A percentile compares a stretch with the other conserved stretches of the same genome.
phyloP scores from a whole-genome alignment of 1,284 basidiomycete genomes.

The Apiotrichum porosum region DNA sequence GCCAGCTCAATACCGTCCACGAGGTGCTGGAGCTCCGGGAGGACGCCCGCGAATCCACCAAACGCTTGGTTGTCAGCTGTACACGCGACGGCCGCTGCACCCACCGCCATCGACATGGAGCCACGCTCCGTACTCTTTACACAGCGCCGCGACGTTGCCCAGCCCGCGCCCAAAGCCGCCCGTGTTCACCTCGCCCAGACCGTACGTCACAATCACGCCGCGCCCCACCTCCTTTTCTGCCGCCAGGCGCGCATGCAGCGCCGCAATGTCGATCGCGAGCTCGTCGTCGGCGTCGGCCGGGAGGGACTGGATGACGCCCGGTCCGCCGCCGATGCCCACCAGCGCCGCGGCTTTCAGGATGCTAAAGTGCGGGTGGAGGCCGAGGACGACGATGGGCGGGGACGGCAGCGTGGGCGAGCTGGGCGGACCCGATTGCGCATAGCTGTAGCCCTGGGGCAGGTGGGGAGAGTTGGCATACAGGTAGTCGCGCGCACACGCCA shows the following conservation, averaged over 20 bases:
- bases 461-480: constrained; percentile 13
- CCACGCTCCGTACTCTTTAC: constrained; percentile 50
- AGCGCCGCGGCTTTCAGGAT: constrained; percentile 52
- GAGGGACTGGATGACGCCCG: constrained; percentile 44
- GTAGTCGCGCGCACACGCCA: constrained; percentile 48
- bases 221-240: constrained; percentile 29
- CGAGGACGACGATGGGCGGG: constrained; percentile 49
- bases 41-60: constrained; percentile 50
- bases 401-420: constrained; percentile 19
- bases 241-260: constrained; percentile 41
- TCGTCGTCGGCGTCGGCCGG: constrained; percentile 26
- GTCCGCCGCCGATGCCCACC: constrained; percentile 50
- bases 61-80: constrained; percentile 46
- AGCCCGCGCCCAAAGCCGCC: constrained; percentile 48
- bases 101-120: constrained; percentile 54
- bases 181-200: constrained; percentile 55
- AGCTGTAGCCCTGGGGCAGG: neutral
- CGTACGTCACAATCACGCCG: constrained; percentile 48
- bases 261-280: constrained; percentile 47
- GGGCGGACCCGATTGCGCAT: constrained; percentile 49
- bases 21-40: constrained; percentile 47
- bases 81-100: constrained; percentile 7
- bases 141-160: constrained; percentile 43
- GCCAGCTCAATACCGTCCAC: constrained; percentile 48
- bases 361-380: constrained; percentile 52